A percentile compares a stretch with the other conserved stretches of the same genome.
These are phyloP conservation scores for Agastache rugosa DNA, from an alignment of 257 asterid species.

Conservation along the genomic window DNA sequence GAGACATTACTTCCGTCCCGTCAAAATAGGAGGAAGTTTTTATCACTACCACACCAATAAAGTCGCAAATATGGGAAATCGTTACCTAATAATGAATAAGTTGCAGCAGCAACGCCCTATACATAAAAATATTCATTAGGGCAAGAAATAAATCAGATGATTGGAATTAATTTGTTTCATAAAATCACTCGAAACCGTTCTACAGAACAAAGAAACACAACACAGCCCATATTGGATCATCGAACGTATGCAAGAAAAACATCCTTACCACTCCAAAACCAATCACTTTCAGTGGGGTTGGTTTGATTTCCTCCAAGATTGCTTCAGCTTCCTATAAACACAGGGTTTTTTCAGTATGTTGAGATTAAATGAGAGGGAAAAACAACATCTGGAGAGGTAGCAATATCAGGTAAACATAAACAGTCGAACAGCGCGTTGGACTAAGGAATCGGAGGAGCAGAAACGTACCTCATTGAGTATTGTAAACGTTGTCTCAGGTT, in stretches of 20 bases:
- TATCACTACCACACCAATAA: background rate
- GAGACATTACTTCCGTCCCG: background rate
- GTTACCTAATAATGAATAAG: slow-evolving; percentile 64
- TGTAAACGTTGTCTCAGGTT: slow-evolving; percentile 82
- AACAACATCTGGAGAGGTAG: background rate
- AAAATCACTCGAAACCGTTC: background rate
- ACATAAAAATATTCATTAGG: slow-evolving; percentile 22
- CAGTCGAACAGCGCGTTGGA: background rate
- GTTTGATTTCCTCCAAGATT: slow-evolving; percentile 79
- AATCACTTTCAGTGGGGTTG: slow-evolving; percentile 70
- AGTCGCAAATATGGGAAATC: background rate
- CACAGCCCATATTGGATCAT: background rate
- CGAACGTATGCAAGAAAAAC: slow-evolving; percentile 5
- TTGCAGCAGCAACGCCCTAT: slow-evolving; percentile 65
- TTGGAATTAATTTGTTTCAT: background rate
- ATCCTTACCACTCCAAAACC: slow-evolving; percentile 69
- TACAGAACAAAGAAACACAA: background rate
- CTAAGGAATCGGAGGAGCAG: background rate
- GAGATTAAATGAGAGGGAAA: background rate
- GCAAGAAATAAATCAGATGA: background rate
- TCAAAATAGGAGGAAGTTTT: too few species aligned
- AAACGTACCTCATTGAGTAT: slow-evolving; percentile 73
- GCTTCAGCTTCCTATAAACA: slow-evolving; percentile 84
- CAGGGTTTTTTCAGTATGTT: slow-evolving; percentile 27
- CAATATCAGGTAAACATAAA: background rate